Conservation (phyloP, 495 filamentous ascomycete species). For the Penicillium silybi region DNA sequence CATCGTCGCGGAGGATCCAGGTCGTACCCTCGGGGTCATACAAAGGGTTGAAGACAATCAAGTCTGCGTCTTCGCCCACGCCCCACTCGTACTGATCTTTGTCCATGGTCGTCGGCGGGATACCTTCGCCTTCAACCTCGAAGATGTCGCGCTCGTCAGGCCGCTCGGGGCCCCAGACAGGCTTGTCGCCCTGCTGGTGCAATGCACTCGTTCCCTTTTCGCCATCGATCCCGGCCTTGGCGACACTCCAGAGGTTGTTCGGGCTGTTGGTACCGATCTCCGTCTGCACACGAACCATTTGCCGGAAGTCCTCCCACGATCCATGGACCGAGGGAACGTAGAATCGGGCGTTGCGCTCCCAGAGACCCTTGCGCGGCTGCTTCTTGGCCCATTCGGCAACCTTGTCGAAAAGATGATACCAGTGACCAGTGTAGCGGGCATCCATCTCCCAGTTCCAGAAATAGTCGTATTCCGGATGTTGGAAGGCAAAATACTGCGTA, state of each 20-base stretch:
- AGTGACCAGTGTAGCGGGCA: constrained; percentile 92
- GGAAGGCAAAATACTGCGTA: constrained; percentile 84
- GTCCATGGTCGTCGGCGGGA: constrained; percentile 66
- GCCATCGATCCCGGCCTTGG: constrained; percentile 32
- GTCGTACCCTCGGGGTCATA: constrained; percentile 87
- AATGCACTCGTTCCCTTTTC: constrained; percentile 39
- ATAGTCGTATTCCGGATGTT: constrained; percentile 90
- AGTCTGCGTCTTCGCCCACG: constrained; percentile 86
- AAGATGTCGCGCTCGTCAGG: constrained; percentile 64
- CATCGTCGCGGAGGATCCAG: constrained; percentile 83
- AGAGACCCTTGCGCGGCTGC: constrained; percentile 86
- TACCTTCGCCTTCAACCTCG: constrained; percentile 63
- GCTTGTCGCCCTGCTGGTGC: constrained; percentile 57
- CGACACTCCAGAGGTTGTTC: constrained; percentile 65
- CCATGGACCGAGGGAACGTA: constrained; percentile 89
- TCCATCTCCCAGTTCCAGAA: constrained; percentile 99
- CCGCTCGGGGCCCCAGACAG: constrained; percentile 81
- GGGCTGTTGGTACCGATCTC: constrained; percentile 72
- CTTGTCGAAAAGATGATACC: constrained; percentile 81
- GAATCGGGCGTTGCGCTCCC: constrained; percentile 90
- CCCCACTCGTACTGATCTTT: constrained; percentile 85
- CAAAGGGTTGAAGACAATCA: constrained; percentile 90
- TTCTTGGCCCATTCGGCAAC: constrained; percentile 68
- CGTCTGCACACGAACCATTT: constrained; percentile 87
- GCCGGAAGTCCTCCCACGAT: constrained; percentile 85